A percentile compares a stretch with the other conserved stretches of the same genome.
phyloP scores from a whole-genome alignment of 202 grass and related monocot genomes.

The Carex sylvatica region DNA sequence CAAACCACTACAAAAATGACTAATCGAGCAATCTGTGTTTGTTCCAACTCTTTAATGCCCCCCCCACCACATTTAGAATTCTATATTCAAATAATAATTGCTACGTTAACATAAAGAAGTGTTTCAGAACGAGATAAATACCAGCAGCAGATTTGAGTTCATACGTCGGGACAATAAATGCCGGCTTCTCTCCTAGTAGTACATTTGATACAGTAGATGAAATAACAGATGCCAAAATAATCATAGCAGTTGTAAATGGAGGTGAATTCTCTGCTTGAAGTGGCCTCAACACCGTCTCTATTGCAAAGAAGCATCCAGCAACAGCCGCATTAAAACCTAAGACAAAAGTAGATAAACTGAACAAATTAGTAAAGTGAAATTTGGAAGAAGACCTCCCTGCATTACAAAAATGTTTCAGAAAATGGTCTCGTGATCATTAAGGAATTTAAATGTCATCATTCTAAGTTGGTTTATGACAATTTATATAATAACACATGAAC shows the following conservation, averaged over 20 bases:
- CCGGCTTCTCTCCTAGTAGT: constrained; percentile 82
- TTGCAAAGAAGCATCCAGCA: constrained; percentile 98
- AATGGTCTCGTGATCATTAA: neutral
- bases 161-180: constrained; percentile 94
- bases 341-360: constrained; percentile 29
- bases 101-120: constrained; percentile 52
- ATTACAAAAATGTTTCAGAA: neutral
- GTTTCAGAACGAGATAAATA: constrained; percentile 85
- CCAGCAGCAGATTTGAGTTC: constrained; percentile 99
- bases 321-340: constrained; percentile 99
- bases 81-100: constrained; percentile 12
- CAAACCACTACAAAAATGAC: neutral
- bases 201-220: constrained; percentile 98
- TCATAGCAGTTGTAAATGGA: constrained; percentile 99
- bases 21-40: neutral
- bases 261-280: constrained; percentile 95
- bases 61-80: neutral
- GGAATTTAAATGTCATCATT: neutral
- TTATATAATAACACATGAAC: neutral
- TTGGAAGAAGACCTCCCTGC: neutral
- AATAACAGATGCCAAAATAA: constrained; percentile 99
- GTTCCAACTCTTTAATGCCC: neutral
- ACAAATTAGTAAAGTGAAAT: neutral
- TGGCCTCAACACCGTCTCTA: constrained; percentile 97
- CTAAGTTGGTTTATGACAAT: neutral